phyloP scores from a whole-genome alignment of 495 filamentous ascomycete species.

The Rhypophila decipiens region DNA sequence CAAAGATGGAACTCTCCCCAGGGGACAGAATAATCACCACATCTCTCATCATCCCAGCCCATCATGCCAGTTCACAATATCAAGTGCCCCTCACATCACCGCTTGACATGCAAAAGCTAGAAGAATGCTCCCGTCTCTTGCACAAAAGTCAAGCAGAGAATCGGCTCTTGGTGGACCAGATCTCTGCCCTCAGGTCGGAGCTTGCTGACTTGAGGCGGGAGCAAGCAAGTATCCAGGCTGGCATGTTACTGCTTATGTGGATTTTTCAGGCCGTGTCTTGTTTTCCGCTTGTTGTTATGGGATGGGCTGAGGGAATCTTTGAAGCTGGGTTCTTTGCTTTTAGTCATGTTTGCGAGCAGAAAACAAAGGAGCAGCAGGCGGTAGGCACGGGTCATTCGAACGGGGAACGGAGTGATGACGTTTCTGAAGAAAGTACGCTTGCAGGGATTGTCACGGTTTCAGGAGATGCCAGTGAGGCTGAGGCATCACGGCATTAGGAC shows the following conservation, averaged over 20 bases:
- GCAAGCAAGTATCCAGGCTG: neutral
- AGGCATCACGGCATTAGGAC: too few species aligned
- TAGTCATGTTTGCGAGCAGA: too few species aligned
- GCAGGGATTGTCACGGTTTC: too few species aligned
- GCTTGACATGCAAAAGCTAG: neutral
- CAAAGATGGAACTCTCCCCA: neutral
- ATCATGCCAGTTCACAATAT: neutral
- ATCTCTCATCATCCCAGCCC: neutral
- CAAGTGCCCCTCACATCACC: neutral
- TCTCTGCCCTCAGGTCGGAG: neutral
- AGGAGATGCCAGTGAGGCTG: too few species aligned
- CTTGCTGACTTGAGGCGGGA: neutral
- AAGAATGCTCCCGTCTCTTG: neutral
- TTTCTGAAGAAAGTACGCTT: too few species aligned
- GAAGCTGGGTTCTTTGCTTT: neutral
- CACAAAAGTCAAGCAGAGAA: neutral
- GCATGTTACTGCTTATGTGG: neutral
- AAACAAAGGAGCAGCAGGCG: too few species aligned
- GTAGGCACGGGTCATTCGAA: too few species aligned
- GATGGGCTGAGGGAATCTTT: neutral
- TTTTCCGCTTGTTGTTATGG: neutral
- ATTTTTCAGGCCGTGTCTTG: neutral
- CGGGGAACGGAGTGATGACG: too few species aligned
- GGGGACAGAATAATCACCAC: constrained; percentile 1
- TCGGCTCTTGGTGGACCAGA: neutral